Evolutionary conservation across 768 basidiomycete species (phyloP).

Genomic region (Xerocomus spinulosus): DNA sequence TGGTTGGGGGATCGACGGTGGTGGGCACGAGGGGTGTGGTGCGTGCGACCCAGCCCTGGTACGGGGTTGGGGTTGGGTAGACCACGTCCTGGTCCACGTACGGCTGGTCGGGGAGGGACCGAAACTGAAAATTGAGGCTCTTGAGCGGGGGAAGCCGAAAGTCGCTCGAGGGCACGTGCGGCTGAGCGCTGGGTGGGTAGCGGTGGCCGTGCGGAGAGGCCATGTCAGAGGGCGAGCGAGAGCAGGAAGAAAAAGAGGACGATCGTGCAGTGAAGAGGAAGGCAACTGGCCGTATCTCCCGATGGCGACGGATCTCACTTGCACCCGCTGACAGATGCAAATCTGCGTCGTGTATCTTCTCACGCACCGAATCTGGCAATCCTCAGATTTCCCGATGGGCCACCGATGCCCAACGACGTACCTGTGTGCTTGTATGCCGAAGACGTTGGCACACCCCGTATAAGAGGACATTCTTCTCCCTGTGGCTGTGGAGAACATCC

Average conservation of each 20-base stretch:
- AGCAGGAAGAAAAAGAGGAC: constrained; percentile 1
- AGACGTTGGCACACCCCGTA: constrained; percentile 5
- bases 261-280: constrained; percentile 9
- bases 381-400: constrained; percentile 28
- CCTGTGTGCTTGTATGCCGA: no score
- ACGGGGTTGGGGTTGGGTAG: constrained; percentile 17
- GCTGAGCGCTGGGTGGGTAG: constrained; percentile 9
- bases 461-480: constrained; percentile 12
- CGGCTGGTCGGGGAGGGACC: constrained; percentile 23
- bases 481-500: constrained; percentile 23
- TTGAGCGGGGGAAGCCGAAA: constrained; percentile 68
- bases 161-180: constrained; percentile 38
- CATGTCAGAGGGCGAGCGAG: constrained; percentile 29
- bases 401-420: constrained; percentile 25
- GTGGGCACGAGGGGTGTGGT: constrained; percentile 29
- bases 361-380: constrained; percentile 20
- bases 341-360: constrained; percentile 27
- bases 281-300: constrained; percentile 53
- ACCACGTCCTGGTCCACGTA: constrained; percentile 20
- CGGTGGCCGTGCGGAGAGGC: constrained; percentile 39
- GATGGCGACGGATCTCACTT: constrained; percentile 55
- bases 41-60: constrained; percentile 20
- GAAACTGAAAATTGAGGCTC: constrained; percentile 61
- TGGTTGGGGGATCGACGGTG: constrained; percentile 19
- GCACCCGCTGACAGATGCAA: constrained; percentile 30